Evolutionary conservation across 2,329 filamentous ascomycete species (phyloP).

Genomic region (Kalaharituber pfeilii): DNA sequence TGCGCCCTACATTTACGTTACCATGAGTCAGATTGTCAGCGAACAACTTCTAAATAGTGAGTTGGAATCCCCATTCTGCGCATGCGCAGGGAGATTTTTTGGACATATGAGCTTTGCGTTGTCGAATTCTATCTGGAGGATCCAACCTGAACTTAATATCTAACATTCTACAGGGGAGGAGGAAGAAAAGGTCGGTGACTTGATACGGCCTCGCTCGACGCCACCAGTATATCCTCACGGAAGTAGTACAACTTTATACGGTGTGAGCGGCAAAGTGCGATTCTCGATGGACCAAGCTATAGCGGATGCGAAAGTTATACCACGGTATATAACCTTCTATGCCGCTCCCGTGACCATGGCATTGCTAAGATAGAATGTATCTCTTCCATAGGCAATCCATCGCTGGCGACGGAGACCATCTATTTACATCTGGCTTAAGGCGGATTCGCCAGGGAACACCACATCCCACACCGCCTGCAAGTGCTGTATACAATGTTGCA

Average conservation of each 20-base stretch:
- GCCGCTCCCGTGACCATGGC: neutral
- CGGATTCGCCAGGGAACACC: slow-evolving; percentile 79
- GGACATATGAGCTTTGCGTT: neutral
- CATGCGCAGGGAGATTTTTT: neutral
- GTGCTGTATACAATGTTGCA: neutral
- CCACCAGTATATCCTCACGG: slow-evolving; percentile 13
- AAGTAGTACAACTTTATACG: slow-evolving; percentile 5
- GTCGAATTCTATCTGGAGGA: neutral
- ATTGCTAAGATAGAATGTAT: neutral
- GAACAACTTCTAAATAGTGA: neutral
- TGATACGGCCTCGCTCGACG: slow-evolving; percentile 17
- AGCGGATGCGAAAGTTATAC: neutral
- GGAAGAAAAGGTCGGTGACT: slow-evolving; percentile 10
- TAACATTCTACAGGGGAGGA: neutral
- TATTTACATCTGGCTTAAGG: slow-evolving; percentile 70
- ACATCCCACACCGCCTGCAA: slow-evolving; percentile 12
- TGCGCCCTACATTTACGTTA: no score
- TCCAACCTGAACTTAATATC: neutral
- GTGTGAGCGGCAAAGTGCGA: neutral
- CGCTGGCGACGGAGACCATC: slow-evolving; percentile 70
- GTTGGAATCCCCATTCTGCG: neutral
- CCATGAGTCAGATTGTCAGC: neutral
- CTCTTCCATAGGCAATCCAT: slow-evolving; percentile 56
- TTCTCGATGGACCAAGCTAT: neutral
- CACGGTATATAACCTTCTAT: neutral